Percentiles rank a stretch among this genome's conserved stretches.
These are phyloP conservation scores for Draba incana DNA, from an alignment of 345 rosid genomes.

Conservation along the genomic window DNA sequence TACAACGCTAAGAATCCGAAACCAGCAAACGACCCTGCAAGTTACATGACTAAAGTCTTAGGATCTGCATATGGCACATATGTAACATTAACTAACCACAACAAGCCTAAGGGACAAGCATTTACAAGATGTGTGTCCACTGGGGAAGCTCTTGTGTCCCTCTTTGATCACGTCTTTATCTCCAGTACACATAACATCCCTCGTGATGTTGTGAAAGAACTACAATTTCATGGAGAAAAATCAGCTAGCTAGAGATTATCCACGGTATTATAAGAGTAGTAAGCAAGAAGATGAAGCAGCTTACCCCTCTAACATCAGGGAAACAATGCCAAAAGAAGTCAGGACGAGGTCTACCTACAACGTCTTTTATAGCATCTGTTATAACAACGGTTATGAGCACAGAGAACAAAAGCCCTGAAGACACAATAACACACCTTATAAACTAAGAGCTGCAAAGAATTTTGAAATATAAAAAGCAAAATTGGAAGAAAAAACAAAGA, in stretches of 20 bases:
- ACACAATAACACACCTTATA: slow-evolving; percentile 16
- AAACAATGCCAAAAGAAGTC: slow-evolving; percentile 99
- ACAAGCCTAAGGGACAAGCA: neutral
- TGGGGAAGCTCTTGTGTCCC: slow-evolving; percentile 96
- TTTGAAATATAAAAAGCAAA: slow-evolving; percentile 13
- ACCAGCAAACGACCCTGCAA: slow-evolving; percentile 93
- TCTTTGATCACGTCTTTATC: slow-evolving; percentile 69
- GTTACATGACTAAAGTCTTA: slow-evolving; percentile 23
- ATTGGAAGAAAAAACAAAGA: slow-evolving; percentile 26
- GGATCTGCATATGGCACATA: neutral
- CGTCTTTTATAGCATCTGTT: slow-evolving; percentile 93
- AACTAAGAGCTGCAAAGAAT: neutral
- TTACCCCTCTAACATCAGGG: slow-evolving; percentile 84
- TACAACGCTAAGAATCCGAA: slow-evolving; percentile 76
- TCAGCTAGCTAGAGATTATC: neutral
- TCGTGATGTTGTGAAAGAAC: slow-evolving; percentile 66
- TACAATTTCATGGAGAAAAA: slow-evolving; percentile 23
- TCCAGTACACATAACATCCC: slow-evolving; percentile 75
- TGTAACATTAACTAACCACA: neutral
- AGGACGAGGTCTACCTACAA: slow-evolving; percentile 94
- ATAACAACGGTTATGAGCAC: slow-evolving; percentile 75
- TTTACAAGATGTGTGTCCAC: slow-evolving; percentile 97
- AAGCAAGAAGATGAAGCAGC: slow-evolving; percentile 21
- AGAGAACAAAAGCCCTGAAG: slow-evolving; percentile 76
- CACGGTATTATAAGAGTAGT: neutral